Percentiles rank a stretch among this genome's conserved stretches.
Conservation (phyloP, 495 filamentous ascomycete genomes). For the Bryoglossum gracile region DNA sequence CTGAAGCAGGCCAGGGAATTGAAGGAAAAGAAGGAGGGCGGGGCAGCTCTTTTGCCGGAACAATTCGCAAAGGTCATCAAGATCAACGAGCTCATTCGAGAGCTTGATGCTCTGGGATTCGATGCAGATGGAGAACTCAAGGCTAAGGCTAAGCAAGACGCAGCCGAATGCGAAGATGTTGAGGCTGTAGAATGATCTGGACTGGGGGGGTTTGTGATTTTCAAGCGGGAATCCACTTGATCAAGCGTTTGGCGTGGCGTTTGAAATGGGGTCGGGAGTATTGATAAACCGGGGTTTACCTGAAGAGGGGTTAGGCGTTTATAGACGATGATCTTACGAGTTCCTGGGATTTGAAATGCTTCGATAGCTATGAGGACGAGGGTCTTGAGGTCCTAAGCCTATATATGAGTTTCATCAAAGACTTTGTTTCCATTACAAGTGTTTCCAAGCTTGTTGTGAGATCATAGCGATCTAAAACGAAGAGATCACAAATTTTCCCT, state of each 20-base stretch:
- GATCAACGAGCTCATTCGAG: conserved; percentile 85
- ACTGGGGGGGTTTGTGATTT: background rate
- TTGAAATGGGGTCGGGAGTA: background rate
- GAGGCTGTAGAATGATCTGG: no score
- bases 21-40: conserved; percentile 82
- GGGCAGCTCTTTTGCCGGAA: conserved; percentile 76
- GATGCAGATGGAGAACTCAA: conserved; percentile 49
- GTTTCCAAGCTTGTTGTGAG: no score
- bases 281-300: no score
- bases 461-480: no score
- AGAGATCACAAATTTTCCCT: no score
- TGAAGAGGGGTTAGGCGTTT: no score
- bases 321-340: no score
- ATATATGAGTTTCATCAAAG: no score
- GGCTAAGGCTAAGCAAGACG: conserved; percentile 9
- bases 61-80: conserved; percentile 97
- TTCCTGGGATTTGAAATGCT: no score
- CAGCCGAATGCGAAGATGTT: background rate
- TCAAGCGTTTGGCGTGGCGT: conserved; percentile 2
- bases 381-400: no score
- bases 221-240: background rate
- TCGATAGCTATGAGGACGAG: no score
- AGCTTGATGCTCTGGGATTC: conserved; percentile 81
- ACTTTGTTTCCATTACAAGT: no score
- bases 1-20: conserved; percentile 87